phyloP scores from a whole-genome alignment of 2,329 filamentous ascomycete genomes.

The Samsoniella hepiali region DNA sequence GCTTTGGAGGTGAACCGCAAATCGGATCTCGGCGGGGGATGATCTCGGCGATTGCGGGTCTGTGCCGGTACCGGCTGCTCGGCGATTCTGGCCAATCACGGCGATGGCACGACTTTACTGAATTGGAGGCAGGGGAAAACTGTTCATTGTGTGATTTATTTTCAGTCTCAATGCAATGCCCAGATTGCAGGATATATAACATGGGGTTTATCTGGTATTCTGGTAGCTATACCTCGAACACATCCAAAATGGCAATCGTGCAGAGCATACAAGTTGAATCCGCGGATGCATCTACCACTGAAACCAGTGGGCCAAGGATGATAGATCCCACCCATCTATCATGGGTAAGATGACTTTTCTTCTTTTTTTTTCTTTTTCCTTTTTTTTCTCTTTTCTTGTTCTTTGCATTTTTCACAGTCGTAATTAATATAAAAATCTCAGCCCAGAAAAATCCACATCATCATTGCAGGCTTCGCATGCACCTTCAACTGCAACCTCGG shows the following conservation, averaged over 20 bases:
- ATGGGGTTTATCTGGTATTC: not conserved
- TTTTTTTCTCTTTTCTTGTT: no score
- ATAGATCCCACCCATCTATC: slow-evolving; percentile 30
- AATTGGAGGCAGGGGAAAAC: not conserved
- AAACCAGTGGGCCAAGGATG: not conserved
- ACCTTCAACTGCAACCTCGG: slow-evolving; percentile 37
- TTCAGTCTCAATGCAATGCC: no score
- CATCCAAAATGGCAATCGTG: not conserved
- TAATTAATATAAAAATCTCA: slow-evolving; percentile 3
- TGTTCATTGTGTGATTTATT: no score
- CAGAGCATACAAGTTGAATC: slow-evolving; percentile 25
- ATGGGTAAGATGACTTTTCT: slow-evolving; percentile 21
- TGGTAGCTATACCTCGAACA: not conserved
- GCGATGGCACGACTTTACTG: not conserved
- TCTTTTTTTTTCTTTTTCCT: no score
- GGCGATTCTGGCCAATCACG: slow-evolving; percentile 19
- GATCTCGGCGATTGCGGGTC: slow-evolving; percentile 3
- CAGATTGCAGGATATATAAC: not conserved
- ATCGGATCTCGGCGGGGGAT: not conserved
- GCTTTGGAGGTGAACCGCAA: not conserved
- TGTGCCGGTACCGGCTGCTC: slow-evolving; percentile 3
- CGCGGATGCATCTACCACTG: not conserved
- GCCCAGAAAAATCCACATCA: slow-evolving; percentile 32
- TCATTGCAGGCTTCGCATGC: slow-evolving; percentile 35
- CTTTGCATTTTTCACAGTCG: no score